Evolutionary conservation across 495 filamentous ascomycete species (phyloP).

Genomic region (Xeromyces bisporus): DNA sequence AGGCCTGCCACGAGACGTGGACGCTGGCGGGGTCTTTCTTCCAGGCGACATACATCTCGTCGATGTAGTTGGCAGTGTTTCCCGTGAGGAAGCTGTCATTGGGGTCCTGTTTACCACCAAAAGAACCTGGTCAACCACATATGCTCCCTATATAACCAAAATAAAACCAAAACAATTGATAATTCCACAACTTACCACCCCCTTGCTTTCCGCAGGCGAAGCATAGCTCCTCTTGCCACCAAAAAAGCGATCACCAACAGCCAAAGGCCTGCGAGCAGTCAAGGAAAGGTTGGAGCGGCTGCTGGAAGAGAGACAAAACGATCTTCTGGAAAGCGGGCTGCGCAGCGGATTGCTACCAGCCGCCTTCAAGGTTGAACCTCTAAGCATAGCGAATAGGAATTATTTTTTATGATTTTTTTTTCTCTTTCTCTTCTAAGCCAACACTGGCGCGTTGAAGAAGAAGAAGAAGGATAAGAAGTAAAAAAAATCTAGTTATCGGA

Average conservation of each 20-base stretch:
- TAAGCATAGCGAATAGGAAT: constrained; percentile 26
- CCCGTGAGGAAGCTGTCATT: constrained; percentile 91
- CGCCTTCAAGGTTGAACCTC: constrained; percentile 28
- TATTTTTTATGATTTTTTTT: constrained; percentile 22
- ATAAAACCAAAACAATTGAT: too few species aligned
- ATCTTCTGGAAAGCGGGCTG: constrained; percentile 26
- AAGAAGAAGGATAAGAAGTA: too few species aligned
- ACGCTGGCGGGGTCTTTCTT: constrained; percentile 85
- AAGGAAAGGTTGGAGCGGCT: constrained; percentile 29
- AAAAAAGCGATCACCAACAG: constrained; percentile 22
- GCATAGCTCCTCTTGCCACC: constrained; percentile 36
- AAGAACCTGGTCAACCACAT: constrained; percentile 2
- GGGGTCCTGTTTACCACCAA: constrained; percentile 39
- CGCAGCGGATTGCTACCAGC: constrained; percentile 36
- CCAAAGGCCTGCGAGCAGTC: constrained; percentile 25
- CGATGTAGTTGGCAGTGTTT: constrained; percentile 93
- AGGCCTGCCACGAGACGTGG: constrained; percentile 96
- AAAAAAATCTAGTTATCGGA: too few species aligned
- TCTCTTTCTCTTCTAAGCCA: constrained; percentile 1
- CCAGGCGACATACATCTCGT: constrained; percentile 99
- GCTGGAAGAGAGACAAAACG: constrained; percentile 26
- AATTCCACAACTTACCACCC: constrained; percentile 28
- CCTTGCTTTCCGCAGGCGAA: constrained; percentile 21
- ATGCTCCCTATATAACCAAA: too few species aligned
- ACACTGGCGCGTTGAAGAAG: constrained; percentile 5